Evolutionary conservation across 2,329 filamentous ascomycete genomes (phyloP), one percentile per base, ranked within the genome.

Genomic region (Penicillium sp.): DNA sequence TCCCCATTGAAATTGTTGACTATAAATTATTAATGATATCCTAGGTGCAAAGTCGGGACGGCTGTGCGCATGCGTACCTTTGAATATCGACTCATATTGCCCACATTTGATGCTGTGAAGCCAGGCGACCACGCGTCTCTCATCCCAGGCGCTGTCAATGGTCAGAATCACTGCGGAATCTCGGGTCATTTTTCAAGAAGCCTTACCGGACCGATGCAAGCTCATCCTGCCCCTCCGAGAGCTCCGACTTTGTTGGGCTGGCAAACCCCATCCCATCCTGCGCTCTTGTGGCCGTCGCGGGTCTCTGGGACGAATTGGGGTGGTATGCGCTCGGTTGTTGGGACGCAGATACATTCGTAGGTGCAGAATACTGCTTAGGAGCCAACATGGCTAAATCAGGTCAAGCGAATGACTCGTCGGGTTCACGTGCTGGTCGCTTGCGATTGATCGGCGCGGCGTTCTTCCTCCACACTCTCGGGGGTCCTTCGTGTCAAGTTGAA

Each of bases 1-100:
- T 97, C 92, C 69, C 94, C 94, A 72, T 94, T 99, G 80, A 99
- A 97, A 75, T 97, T 91, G 75, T 99, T 96, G 72, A 87, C 83
- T 85, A 36, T 7, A 60, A 27, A 51, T 12, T 6, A 41, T 60
- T 43, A 66, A 68, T 72, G 41, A 73, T 38, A 36, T 27, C 15
- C 21, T 36, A 17, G 29, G 27, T 41, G 21, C 23, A 41, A 35
- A 42, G 3, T 51, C 19, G 6, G 10, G 27, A 49, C 10, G 49
- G n/a, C 21, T 33, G 23, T 50, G 38, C 63, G 52, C 76, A 84
- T 50, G 31, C 64, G 53, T 76, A 84, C 83, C 78, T 87, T 77
- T 90, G 77, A 97, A 97, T 27, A 96, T 77, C 70, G 90, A 87
- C 73, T 96, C 92, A 77, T 99, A 97, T 72, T 97, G 92, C 66